Evolutionary conservation across 176 grass and related monocot species (phyloP).

Genomic region (Triticum timopheevii): DNA sequence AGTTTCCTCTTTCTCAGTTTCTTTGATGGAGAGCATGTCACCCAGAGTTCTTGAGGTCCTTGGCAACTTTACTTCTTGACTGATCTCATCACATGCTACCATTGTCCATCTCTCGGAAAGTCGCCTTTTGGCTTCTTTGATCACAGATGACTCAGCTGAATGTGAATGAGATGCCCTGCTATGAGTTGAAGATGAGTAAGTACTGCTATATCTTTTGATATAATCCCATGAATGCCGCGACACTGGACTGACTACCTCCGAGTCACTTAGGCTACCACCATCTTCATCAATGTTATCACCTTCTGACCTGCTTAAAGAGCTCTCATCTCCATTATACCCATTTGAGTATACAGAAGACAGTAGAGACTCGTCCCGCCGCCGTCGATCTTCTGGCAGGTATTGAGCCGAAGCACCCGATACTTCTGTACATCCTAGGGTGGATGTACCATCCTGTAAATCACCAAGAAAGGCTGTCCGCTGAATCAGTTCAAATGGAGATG

Average conservation of each 20-base stretch:
- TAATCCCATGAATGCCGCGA: constrained; percentile 74
- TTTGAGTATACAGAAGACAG: constrained; percentile 88
- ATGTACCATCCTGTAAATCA: constrained; percentile 35
- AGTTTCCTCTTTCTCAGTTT: constrained; percentile 50
- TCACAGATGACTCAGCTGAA: constrained; percentile 82
- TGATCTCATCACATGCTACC: constrained; percentile 58
- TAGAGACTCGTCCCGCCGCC: constrained; percentile 79
- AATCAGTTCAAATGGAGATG: constrained; percentile 27
- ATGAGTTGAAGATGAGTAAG: constrained; percentile 60
- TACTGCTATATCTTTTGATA: constrained; percentile 56
- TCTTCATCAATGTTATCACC: constrained; percentile 76
- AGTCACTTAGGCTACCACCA: constrained; percentile 56
- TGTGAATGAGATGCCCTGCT: constrained; percentile 53
- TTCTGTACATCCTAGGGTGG: constrained; percentile 27
- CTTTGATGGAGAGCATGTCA: constrained; percentile 82
- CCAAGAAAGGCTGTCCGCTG: constrained; percentile 12
- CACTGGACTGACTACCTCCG: constrained; percentile 57
- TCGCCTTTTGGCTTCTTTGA: constrained; percentile 80
- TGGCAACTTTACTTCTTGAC: constrained; percentile 48
- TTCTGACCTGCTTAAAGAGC: constrained; percentile 82
- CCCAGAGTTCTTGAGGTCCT: constrained; percentile 92
- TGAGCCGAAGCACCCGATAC: constrained; percentile 12
- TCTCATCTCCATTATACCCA: constrained; percentile 88
- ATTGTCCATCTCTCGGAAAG: constrained; percentile 87
- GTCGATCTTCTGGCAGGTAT: constrained; percentile 28